phyloP scores from a whole-genome alignment of 2,329 filamentous ascomycete genomes.

The Cytospora chrysosperma region DNA sequence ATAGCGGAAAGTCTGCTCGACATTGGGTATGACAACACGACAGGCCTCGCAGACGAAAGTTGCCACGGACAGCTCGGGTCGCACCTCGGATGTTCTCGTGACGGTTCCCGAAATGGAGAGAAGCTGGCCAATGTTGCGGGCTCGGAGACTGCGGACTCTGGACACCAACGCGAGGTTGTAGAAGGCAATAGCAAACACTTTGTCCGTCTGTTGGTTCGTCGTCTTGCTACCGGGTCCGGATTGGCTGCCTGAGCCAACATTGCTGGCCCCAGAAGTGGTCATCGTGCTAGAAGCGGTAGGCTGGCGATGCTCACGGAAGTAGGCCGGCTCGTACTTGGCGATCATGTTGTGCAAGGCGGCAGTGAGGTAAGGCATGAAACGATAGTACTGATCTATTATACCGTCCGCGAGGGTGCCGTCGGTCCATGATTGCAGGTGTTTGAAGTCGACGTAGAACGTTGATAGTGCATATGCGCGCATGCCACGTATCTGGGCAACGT shows the following conservation, averaged over 20 bases:
- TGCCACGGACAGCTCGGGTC: conserved; percentile 86
- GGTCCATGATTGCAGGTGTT: conserved; percentile 74
- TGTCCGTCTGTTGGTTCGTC: conserved; percentile 92
- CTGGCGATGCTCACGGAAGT: conserved; percentile 90
- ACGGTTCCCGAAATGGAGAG: conserved; percentile 96
- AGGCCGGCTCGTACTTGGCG: conserved; percentile 88
- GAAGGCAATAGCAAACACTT: conserved; percentile 88
- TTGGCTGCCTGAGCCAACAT: conserved; percentile 60
- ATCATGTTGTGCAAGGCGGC: conserved; percentile 89
- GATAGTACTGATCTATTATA: conserved; percentile 88
- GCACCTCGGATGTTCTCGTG: conserved; percentile 93
- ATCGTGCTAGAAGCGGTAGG: conserved; percentile 72
- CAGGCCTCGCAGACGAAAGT: conserved; percentile 92
- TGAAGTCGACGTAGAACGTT: conserved; percentile 84
- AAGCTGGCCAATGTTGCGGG: conserved; percentile 86
- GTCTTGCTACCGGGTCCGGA: conserved; percentile 72
- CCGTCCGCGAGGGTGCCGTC: conserved; percentile 82
- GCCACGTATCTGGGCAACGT: conserved; percentile 78
- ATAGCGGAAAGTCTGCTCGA: conserved; percentile 97
- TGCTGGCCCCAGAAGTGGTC: conserved; percentile 66
- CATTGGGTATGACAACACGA: conserved; percentile 78
- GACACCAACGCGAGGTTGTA: conserved; percentile 91
- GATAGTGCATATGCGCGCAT: conserved; percentile 74
- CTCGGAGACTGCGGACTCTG: conserved; percentile 80
- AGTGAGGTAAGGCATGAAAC: conserved; percentile 88